phyloP scores from a whole-genome alignment of 2,329 filamentous ascomycete species.

The Fusarium musae region DNA sequence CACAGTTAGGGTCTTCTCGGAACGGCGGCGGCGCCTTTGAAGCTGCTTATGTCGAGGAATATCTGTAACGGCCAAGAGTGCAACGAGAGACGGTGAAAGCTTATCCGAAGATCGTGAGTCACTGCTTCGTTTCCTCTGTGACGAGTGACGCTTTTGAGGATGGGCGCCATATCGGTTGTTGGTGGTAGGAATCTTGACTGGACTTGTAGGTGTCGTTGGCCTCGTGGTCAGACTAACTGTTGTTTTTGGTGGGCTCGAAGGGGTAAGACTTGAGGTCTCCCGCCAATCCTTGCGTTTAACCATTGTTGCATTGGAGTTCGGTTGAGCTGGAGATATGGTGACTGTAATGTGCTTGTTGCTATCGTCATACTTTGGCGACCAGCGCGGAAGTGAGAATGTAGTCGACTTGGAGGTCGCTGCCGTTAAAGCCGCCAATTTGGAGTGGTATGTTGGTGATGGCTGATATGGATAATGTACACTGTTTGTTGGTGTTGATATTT shows the following conservation, averaged over 20 bases:
- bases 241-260: constrained; percentile 44
- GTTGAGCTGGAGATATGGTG: constrained; percentile 38
- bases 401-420: constrained; percentile 34
- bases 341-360: constrained; percentile 40
- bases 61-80: constrained; percentile 69
- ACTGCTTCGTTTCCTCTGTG: constrained; percentile 51
- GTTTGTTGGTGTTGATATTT: constrained; percentile 6
- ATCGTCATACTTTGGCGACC: constrained; percentile 48
- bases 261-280: constrained; percentile 44
- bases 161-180: constrained; percentile 51
- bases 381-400: constrained; percentile 34
- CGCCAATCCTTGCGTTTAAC: constrained; percentile 50
- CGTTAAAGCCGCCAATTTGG: constrained; percentile 25
- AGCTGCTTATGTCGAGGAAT: constrained; percentile 63
- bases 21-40: constrained; percentile 47
- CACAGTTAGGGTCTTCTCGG: constrained; percentile 58
- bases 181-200: constrained; percentile 65
- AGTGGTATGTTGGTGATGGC: constrained; percentile 6
- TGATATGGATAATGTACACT: constrained; percentile 13
- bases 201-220: constrained; percentile 56
- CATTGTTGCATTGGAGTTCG: constrained; percentile 48
- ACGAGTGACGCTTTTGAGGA: constrained; percentile 52
- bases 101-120: constrained; percentile 63
- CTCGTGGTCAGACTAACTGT: constrained; percentile 44
- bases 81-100: constrained; percentile 69